Percentiles rank a stretch among this genome's conserved stretches.
phyloP scores from a whole-genome alignment of 2,329 filamentous ascomycete genomes.

The Monilinia fructicola region DNA sequence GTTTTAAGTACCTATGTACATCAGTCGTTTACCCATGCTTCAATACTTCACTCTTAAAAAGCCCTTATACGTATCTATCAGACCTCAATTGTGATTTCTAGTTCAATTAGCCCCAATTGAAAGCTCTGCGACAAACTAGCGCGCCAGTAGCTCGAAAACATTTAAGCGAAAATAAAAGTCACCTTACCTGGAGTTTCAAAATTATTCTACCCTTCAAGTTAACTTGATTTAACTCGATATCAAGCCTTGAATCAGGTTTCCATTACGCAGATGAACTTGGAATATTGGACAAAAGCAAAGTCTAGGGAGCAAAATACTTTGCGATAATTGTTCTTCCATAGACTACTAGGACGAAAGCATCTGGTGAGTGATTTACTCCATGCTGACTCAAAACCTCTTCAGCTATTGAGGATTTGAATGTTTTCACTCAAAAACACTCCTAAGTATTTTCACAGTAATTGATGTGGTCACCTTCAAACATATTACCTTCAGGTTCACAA shows the following conservation, averaged over 20 bases:
- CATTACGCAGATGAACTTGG: neutral
- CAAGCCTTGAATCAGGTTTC: neutral
- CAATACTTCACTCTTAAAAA: neutral
- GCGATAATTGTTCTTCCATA: neutral
- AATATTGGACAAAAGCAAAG: neutral
- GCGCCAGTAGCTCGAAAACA: neutral
- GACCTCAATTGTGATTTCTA: neutral
- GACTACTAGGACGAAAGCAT: neutral
- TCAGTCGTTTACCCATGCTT: neutral
- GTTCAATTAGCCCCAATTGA: neutral
- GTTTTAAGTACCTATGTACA: neutral
- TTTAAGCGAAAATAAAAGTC: neutral
- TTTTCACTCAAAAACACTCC: too few relatives aligned
- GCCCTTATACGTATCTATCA: neutral
- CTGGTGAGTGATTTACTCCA: neutral
- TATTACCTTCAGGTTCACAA: neutral
- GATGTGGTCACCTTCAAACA: neutral
- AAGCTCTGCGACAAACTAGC: neutral
- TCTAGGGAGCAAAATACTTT: neutral
- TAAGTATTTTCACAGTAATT: neutral
- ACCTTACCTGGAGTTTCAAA: neutral
- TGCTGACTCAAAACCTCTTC: too few relatives aligned
- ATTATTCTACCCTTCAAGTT: neutral
- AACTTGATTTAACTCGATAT: neutral
- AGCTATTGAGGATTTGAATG: too few relatives aligned